A percentile compares a stretch with the other conserved stretches of the same genome.
Evolutionary conservation across 164 flowering plant genomes (phyloP).

Genomic region (Piper longum): DNA sequence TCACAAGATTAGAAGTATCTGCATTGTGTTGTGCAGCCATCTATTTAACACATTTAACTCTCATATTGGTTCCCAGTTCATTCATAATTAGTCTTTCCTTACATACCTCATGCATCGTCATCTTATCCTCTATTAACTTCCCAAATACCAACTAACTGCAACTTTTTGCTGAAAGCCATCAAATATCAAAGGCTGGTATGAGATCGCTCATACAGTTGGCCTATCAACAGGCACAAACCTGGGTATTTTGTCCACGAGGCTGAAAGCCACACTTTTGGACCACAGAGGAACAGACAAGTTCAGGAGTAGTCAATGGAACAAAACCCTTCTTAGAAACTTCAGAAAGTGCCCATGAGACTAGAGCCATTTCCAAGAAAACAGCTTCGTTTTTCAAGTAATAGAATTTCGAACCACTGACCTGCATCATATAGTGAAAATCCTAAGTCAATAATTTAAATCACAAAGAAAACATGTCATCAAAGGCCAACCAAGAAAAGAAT

Average conservation of each 20-base stretch:
- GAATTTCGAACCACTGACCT: conserved; percentile 97
- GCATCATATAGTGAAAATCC: conserved; percentile 7
- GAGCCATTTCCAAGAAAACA: conserved; percentile 81
- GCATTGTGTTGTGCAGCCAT: too few relatives aligned
- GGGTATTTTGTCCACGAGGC: conserved; percentile 91
- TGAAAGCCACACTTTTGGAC: conserved; percentile 97
- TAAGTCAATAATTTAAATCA: neutral
- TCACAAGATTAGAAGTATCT: too few relatives aligned
- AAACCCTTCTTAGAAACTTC: conserved; percentile 77
- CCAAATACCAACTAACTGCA: neutral
- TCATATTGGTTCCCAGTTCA: too few relatives aligned
- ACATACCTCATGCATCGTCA: too few relatives aligned
- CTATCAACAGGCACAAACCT: conserved; percentile 29
- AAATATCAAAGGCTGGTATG: neutral
- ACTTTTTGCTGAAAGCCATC: neutral
- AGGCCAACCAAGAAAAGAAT: too few relatives aligned
- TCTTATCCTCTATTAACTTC: too few relatives aligned
- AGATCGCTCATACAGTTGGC: neutral
- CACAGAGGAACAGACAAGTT: conserved; percentile 70
- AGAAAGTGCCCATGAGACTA: conserved; percentile 80
- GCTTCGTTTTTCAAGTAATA: conserved; percentile 95
- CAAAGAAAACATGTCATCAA: too few relatives aligned
- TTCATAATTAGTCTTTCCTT: too few relatives aligned
- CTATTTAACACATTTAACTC: too few relatives aligned
- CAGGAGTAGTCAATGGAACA: conserved; percentile 74